Evolutionary conservation across 805 yeast species (phyloP), one percentile per base, ranked within the genome.

Genomic region (Sugiyamaella valdiviana): DNA sequence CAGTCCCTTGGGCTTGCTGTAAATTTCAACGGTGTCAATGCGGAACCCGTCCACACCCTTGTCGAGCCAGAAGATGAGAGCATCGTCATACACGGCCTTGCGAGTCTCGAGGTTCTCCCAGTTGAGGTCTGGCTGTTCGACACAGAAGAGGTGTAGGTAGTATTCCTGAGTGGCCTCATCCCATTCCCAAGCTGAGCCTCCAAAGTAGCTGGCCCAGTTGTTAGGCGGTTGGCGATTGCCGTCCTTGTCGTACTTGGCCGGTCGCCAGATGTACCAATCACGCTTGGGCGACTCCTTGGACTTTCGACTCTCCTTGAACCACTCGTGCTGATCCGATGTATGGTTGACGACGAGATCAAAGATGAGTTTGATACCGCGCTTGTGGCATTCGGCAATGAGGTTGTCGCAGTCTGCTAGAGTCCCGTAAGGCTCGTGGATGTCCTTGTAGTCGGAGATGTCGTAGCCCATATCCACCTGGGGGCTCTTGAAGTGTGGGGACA

Each of bases 381-480:
- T 56, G 58, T 79, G 81, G 26, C 66, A 54, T 52, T 69, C 78
- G 6, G 63, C 63, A 51, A 78, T 72, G 60, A 79, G 68, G 24
- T 58, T 53, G 55, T 75, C 75, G 72, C 75, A 73, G 56, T 78
- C 82, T 48, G 72, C 72, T 61, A 76, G 60, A 12, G 80, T 71
- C 29, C 83, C 84, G 60, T 75, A 78, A 50, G 64, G 66, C 15
- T 74, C 72, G 62, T 77, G 70, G 32, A 79, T 71, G 20, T 63
- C 68, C 60, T 75, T 70, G 63, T 79, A 79, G 63, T 79, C 72
- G 19, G 77, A 64, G 56, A 79, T 76, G 55, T 79, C 83, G 59
- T 78, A 79, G 3, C 83, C 83, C 83, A 78, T 78, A 59, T 78
- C 83, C 45, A 72, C 75, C 61, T 75, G 78, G 6, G 83, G 83